Conservation (phyloP, 2,329 filamentous ascomycete genomes). For the Huntiella moniliformis region DNA sequence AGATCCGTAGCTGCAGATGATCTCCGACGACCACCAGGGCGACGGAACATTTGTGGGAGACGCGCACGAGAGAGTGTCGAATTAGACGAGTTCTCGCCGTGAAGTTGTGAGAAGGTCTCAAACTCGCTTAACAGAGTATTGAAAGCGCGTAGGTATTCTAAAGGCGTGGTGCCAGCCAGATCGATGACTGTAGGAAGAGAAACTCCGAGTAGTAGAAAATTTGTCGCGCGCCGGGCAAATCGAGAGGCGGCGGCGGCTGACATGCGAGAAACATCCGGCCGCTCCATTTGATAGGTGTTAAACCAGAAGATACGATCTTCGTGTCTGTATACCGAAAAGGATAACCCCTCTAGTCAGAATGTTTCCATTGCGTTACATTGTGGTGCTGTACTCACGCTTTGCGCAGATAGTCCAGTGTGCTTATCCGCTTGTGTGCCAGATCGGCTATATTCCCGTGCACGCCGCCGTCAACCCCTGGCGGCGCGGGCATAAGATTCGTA, state of each 20-base stretch:
- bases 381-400: slow-evolving; percentile 52
- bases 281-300: slow-evolving; percentile 85
- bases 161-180: slow-evolving; percentile 57
- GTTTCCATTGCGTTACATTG: not conserved
- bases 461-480: slow-evolving; percentile 25
- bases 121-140: slow-evolving; percentile 79
- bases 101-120: slow-evolving; percentile 77
- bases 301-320: slow-evolving; percentile 96
- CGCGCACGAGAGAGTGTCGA: slow-evolving; percentile 58
- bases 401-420: slow-evolving; percentile 77
- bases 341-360: not conserved
- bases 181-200: slow-evolving; percentile 82
- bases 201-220: slow-evolving; percentile 81
- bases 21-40: slow-evolving; percentile 35
- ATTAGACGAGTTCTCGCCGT: slow-evolving; percentile 56
- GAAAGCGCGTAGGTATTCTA: slow-evolving; percentile 74
- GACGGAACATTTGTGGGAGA: slow-evolving; percentile 68
- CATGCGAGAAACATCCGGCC: slow-evolving; percentile 59
- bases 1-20: slow-evolving; percentile 28
- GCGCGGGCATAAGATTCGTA: slow-evolving; percentile 5
- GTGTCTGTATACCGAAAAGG: slow-evolving; percentile 37
- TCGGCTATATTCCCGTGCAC: slow-evolving; percentile 56
- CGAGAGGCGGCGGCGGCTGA: slow-evolving; percentile 73
- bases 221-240: slow-evolving; percentile 75
- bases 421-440: slow-evolving; percentile 77